Base-by-base conservation (phyloP, 2,329 filamentous ascomycete species). In the Talaromyces piceae region DNA sequence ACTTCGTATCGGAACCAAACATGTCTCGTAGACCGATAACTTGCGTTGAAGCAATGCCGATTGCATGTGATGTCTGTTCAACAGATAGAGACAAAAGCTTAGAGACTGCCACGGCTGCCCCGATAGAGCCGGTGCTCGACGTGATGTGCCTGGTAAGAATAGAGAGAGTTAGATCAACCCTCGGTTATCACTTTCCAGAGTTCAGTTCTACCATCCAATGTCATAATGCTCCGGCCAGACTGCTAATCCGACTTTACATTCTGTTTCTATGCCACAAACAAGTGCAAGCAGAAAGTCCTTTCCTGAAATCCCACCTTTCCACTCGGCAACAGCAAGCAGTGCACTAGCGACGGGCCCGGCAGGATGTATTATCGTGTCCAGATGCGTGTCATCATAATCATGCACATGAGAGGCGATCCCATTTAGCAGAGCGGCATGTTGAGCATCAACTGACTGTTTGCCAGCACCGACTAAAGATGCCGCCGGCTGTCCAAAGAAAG, bases 371-470 rank as follows among this genome's bases (percentile, higher is more conserved):
- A 80, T 76, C 4, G 74, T 79, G 44, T 76, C 75, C 1, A 79
- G 66, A 56, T 80, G 77, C 1, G 76, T 80, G 58, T 80, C 77
- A 54, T 81, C 77, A 59, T 79, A 81, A 57, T 80, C 77, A 51
- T 80, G 74, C 3, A 79, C 74, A 54, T 80, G 76, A 26, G 73
- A 77, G 11, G 77, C 74, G 41, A 80, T 78, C 23, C 77, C 77
- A 54, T 80, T 79, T 44, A 81, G 57, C 5, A 80, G 62, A 0
- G 76, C 75, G 1, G 77, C 77, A 50, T 76, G 67, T 56, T 76
- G 73, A 2, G 75, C 70, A 55, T 79, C 75, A 4, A 66, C 43
- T 57, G 48, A 30, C 30, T 26, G 26, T 44, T 51, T 8, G 4
- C 12, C 12, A 41, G 43, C 12, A 11, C 69, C 70, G 2, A 72